A percentile compares a stretch with the other conserved stretches of the same genome.
Conservation (phyloP, 495 filamentous ascomycete genomes). For the Aspergillus leporis region DNA sequence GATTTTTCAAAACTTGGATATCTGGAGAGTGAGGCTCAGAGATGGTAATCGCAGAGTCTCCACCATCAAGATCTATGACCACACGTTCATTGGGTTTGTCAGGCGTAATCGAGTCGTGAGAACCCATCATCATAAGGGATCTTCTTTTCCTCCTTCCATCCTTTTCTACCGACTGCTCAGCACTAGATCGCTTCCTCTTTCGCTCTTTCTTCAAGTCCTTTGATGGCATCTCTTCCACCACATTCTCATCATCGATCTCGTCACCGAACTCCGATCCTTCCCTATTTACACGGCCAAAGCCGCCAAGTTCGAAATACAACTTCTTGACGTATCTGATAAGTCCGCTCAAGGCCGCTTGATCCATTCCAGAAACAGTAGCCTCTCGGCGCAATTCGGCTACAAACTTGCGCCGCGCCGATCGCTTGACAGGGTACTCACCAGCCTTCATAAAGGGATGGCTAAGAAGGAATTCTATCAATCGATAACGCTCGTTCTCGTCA, state of each 20-base stretch:
- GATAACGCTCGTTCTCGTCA: slow-evolving; percentile 2
- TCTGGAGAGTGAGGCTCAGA: background rate
- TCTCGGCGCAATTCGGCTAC: slow-evolving; percentile 16
- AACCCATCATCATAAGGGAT: background rate
- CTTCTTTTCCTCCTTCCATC: background rate
- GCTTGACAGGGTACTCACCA: slow-evolving; percentile 16
- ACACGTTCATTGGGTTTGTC: background rate
- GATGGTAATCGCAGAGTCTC: background rate
- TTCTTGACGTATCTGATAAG: slow-evolving; percentile 26
- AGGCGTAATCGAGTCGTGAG: background rate
- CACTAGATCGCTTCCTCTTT: slow-evolving; percentile 17
- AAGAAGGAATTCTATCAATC: slow-evolving; percentile 23
- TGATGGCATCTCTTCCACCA: slow-evolving; percentile 2
- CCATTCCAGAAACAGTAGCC: slow-evolving; percentile 17
- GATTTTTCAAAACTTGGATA: background rate
- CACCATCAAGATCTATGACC: background rate
- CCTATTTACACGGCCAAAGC: background rate
- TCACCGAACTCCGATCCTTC: slow-evolving; percentile 25
- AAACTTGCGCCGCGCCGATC: slow-evolving; percentile 25
- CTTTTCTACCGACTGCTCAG: background rate
- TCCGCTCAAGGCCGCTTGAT: slow-evolving; percentile 1
- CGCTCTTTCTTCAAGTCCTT: slow-evolving; percentile 18
- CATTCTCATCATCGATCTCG: slow-evolving; percentile 22
- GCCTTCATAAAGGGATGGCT: slow-evolving; percentile 25
- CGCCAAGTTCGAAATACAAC: slow-evolving; percentile 21